Percentiles rank a stretch among this genome's conserved stretches.
Evolutionary conservation across 768 basidiomycete genomes (phyloP).

Genomic region (Cytidiella melzeri): DNA sequence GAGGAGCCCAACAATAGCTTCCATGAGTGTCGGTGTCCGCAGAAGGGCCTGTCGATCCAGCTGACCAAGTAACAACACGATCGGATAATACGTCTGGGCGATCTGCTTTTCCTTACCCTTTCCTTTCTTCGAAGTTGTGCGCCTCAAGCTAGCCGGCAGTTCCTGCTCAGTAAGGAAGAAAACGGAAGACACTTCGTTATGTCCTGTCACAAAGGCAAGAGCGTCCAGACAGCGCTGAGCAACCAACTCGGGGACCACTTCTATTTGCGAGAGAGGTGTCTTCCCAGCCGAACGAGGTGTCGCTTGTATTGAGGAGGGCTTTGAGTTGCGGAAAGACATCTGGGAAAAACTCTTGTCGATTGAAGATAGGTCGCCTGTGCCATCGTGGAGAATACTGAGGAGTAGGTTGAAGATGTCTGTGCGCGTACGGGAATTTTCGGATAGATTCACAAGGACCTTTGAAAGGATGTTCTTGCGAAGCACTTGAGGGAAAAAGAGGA

Average conservation of each 20-base stretch:
- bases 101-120: slow-evolving; percentile 91
- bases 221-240: slow-evolving; percentile 94
- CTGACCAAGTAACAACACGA: slow-evolving; percentile 82
- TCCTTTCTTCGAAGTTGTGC: slow-evolving; percentile 71
- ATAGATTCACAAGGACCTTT: slow-evolving; percentile 88
- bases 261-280: slow-evolving; percentile 52
- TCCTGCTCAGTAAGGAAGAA: slow-evolving; percentile 98
- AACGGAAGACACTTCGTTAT: slow-evolving; percentile 77
- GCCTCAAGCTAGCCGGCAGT: slow-evolving; percentile 69
- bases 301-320: slow-evolving; percentile 33
- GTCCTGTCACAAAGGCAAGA: slow-evolving; percentile 77
- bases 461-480: slow-evolving; percentile 80
- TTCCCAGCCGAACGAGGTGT: slow-evolving; percentile 54
- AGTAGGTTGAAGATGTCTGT: slow-evolving; percentile 92
- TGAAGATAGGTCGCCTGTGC: slow-evolving; percentile 83
- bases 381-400: slow-evolving; percentile 91
- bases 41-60: slow-evolving; percentile 84
- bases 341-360: slow-evolving; percentile 94
- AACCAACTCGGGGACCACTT: slow-evolving; percentile 86
- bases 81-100: slow-evolving; percentile 81
- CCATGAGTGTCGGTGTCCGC: slow-evolving; percentile 86
- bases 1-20: slow-evolving; percentile 83
- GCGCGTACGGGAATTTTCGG: slow-evolving; percentile 89
- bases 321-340: slow-evolving; percentile 68
- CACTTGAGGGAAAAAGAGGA: slow-evolving; percentile 95